phyloP scores from a whole-genome alignment of 306 rosid species.

The Prunus dulcis region DNA sequence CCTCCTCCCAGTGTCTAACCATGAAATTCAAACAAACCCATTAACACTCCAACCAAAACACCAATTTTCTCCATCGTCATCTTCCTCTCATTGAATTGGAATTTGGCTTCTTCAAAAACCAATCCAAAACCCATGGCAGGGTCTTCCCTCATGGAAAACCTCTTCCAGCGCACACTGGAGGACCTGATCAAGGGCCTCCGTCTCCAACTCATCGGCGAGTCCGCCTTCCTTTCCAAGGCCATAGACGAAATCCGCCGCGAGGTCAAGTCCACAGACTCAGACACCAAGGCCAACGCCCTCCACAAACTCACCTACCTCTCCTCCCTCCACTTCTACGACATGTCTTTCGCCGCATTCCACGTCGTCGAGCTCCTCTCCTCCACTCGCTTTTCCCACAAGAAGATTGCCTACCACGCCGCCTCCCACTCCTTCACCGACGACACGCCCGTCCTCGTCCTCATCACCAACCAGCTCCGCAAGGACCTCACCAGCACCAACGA shows the following conservation, averaged over 20 bases:
- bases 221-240: constrained; percentile 65
- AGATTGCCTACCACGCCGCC: constrained; percentile 77
- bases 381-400: constrained; percentile 66
- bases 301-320: constrained; percentile 74
- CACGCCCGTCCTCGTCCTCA: constrained; percentile 79
- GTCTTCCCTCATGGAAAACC: constrained; percentile 78
- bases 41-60: not conserved
- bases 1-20: not conserved
- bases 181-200: constrained; percentile 83
- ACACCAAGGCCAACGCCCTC: constrained; percentile 72
- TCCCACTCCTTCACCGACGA: constrained; percentile 61
- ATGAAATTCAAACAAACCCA: not conserved
- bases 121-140: constrained; percentile 50
- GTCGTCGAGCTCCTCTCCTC: constrained; percentile 95
- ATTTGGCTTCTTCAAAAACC: no score
- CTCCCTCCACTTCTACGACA: constrained; percentile 62
- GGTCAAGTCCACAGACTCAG: constrained; percentile 74
- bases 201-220: constrained; percentile 58
- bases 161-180: constrained; percentile 78
- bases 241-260: constrained; percentile 89
- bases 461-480: constrained; percentile 92
- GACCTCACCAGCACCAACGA: constrained; percentile 60
- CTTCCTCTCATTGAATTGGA: no score
- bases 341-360: constrained; percentile 90
- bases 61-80: not conserved